These are phyloP conservation scores for Venturia effusa DNA, from an alignment of 2,329 filamentous ascomycete species.

Conservation along the genomic window DNA sequence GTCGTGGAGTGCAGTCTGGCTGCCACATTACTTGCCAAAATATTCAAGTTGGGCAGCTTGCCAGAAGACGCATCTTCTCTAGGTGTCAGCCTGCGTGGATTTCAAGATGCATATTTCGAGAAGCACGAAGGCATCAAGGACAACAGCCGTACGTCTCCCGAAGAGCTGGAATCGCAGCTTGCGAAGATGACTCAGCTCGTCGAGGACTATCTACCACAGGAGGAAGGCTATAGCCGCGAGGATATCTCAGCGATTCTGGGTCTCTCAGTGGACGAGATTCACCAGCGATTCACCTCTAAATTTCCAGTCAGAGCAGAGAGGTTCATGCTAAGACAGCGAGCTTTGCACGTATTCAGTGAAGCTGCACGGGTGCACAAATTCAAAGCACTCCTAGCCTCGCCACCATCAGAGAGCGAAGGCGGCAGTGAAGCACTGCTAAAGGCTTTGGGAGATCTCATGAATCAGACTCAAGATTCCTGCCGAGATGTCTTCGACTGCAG, in stretches of 20 bases:
- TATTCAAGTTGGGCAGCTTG: conserved; percentile 48
- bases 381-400: conserved; percentile 55
- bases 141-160: conserved; percentile 35
- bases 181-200: conserved; percentile 59
- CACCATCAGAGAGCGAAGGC: conserved; percentile 34
- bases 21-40: conserved; percentile 54
- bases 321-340: conserved; percentile 81
- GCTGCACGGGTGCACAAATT: conserved; percentile 79
- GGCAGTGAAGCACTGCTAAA: conserved; percentile 56
- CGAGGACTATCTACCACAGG: conserved; percentile 59
- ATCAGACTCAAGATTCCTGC: conserved; percentile 81
- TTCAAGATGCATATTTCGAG: conserved; percentile 73
- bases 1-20: conserved; percentile 93
- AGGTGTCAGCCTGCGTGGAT: conserved; percentile 71
- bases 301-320: conserved; percentile 81
- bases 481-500: conserved; percentile 83
- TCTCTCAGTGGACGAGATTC: conserved; percentile 58
- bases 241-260: conserved; percentile 67
- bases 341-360: conserved; percentile 84
- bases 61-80: conserved; percentile 72
- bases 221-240: conserved; percentile 78
- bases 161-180: conserved; percentile 51
- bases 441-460: conserved; percentile 71
- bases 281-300: conserved; percentile 69
- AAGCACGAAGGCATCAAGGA: conserved; percentile 36